Evolutionary conservation across 345 rosid species (phyloP).

Genomic region (Moricandia moricandioides): DNA sequence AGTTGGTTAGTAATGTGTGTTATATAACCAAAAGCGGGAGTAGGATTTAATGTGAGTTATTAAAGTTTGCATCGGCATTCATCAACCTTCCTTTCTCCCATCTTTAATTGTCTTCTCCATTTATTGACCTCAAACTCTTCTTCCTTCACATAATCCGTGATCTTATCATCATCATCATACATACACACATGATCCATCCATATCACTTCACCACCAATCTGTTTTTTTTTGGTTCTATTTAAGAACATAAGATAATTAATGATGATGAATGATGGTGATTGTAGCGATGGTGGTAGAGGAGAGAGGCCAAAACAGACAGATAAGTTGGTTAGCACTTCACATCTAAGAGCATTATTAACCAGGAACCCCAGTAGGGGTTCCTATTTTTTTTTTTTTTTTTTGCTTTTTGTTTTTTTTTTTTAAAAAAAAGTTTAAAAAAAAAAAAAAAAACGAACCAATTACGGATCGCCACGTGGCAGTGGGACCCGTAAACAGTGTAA

Average conservation of each 20-base stretch:
- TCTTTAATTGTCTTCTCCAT: conserved; percentile 34
- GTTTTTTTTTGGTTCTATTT: background rate
- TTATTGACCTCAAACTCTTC: conserved; percentile 30
- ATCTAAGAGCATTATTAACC: too few relatives aligned
- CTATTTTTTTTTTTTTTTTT: too few relatives aligned
- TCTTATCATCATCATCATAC: conserved; percentile 11
- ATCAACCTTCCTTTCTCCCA: conserved; percentile 37
- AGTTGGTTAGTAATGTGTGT: conserved; percentile 36
- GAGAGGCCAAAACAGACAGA: conserved; percentile 12
- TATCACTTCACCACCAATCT: background rate
- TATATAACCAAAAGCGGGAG: conserved; percentile 36
- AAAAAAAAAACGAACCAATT: too few relatives aligned
- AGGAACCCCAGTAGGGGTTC: too few relatives aligned
- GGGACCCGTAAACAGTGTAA: too few relatives aligned
- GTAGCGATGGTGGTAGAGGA: background rate
- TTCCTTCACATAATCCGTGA: background rate
- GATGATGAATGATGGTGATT: background rate
- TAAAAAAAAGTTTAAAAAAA: too few relatives aligned
- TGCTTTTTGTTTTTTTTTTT: too few relatives aligned
- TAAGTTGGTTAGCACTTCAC: conserved; percentile 34
- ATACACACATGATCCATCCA: background rate
- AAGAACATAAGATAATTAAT: background rate
- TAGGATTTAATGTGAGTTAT: conserved; percentile 37
- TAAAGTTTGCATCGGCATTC: conserved; percentile 43
- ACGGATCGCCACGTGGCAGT: too few relatives aligned